Percentiles rank a stretch among this genome's conserved stretches.
Evolutionary conservation across 2,329 filamentous ascomycete species (phyloP).

Genomic region (Stenocarpella maydis): DNA sequence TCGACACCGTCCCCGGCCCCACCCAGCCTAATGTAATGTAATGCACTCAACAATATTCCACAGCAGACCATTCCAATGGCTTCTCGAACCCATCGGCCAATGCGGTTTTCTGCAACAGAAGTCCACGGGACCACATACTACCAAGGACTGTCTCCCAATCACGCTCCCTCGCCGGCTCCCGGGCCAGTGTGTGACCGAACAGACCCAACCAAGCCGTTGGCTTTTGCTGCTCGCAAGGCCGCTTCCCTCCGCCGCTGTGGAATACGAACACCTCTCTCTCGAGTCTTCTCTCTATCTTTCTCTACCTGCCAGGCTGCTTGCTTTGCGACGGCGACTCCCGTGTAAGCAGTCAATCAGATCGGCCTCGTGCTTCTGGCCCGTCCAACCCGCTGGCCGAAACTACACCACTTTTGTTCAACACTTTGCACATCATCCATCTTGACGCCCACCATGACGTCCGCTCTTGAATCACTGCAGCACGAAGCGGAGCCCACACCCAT

Average conservation of each 20-base stretch:
- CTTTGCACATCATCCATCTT: background rate
- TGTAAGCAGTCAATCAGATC: too few species aligned
- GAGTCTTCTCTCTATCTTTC: too few species aligned
- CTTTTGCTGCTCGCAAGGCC: too few species aligned
- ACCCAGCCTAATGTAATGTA: background rate
- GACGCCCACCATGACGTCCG: slow-evolving; percentile 1
- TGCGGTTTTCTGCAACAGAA: background rate
- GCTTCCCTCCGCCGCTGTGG: background rate
- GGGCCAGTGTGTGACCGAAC: slow-evolving; percentile 3
- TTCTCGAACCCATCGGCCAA: too few species aligned
- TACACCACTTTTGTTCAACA: background rate
- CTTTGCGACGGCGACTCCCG: slow-evolving; percentile 9
- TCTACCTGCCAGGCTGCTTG: too few species aligned
- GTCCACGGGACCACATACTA: background rate
- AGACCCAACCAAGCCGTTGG: too few species aligned
- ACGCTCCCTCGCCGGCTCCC: background rate
- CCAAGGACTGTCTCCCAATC: slow-evolving; percentile 3
- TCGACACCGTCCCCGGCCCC: background rate
- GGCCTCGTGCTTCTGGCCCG: background rate
- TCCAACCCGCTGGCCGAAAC: background rate
- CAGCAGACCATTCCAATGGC: slow-evolving; percentile 1
- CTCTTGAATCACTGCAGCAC: background rate
- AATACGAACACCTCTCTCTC: background rate
- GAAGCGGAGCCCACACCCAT: background rate
- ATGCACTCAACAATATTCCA: background rate